Conservation (phyloP, 1,139 yeast species). For the Yamadazyma spencermartinsiae region DNA sequence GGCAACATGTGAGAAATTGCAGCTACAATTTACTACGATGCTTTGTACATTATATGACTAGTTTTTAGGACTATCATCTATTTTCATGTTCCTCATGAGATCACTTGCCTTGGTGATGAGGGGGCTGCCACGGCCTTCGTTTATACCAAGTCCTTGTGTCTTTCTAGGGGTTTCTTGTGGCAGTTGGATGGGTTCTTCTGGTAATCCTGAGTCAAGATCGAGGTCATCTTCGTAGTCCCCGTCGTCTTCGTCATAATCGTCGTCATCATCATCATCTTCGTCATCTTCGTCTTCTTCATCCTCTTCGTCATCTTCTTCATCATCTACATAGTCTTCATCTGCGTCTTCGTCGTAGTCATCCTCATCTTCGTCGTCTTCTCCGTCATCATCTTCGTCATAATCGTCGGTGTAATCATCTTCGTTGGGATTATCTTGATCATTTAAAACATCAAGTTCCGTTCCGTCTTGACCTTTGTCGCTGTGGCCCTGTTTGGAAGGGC, state of each 20-base stretch:
- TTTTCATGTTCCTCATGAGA: conserved; percentile 4
- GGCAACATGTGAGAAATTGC: too few species aligned
- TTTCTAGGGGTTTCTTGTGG: not conserved
- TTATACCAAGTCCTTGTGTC: not conserved
- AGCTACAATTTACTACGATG: too few species aligned
- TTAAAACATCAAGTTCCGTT: conserved; percentile 5
- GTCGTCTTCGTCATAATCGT: too few species aligned
- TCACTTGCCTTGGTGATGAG: conserved; percentile 6
- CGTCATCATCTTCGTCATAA: conserved; percentile 24
- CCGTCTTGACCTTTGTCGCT: too few species aligned
- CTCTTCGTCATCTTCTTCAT: conserved; percentile 24
- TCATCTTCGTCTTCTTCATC: conserved; percentile 28
- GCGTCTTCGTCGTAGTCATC: conserved; percentile 32
- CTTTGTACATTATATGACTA: too few species aligned
- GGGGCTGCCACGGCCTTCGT: not conserved
- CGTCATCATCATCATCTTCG: conserved; percentile 24
- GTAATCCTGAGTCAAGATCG: conserved; percentile 16
- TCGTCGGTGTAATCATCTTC: conserved; percentile 19
- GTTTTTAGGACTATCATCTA: not conserved
- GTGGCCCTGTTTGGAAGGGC: conserved; percentile 11
- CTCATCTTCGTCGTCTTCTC: conserved; percentile 29
- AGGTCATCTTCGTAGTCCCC: conserved; percentile 21
- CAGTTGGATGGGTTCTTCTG: conserved; percentile 1
- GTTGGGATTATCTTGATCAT: conserved; percentile 1
- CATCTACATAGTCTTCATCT: conserved; percentile 29